Base-by-base conservation (phyloP, 192 early-diverging fungal species). In the Coemansia sp. region DNA sequence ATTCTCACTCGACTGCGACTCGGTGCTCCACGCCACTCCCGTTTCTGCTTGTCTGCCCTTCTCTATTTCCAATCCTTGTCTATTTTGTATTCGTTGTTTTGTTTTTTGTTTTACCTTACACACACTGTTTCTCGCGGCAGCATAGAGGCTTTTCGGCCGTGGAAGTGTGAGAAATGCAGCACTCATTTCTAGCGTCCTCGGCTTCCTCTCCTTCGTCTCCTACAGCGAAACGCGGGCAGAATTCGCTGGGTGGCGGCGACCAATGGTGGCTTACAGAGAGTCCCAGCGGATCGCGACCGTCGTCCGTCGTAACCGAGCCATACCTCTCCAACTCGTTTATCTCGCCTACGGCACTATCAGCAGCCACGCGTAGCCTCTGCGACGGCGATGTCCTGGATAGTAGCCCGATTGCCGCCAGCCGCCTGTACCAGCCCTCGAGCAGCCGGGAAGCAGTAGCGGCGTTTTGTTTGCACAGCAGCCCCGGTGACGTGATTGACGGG, bases 381-480 rank as follows among this genome's bases (percentile, higher is more conserved):
- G 47, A 51, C 6, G 47, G 24, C 11, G 47, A n/a, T 11, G 19
- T 19, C 17, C 6, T 31, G 12, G 32, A 40, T 12, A 64, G 60
- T 60, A 74, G 72, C 17, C 72, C 72, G 58, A 68, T 68, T 3
- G 35, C 60, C 4, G 43, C 65, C 22, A 38, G 64, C 37, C 61
- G 61, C 27, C 22, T 74, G 9, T 74, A 74, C 43, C 36, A 17
- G 20, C n/a, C 56, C 32, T n/a, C 27, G n/a, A 27, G 15, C 32
- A 27, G 15, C 12, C 27, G 27, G 29, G 51, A 31, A 17, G 46
- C 58, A 60, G 57, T 37, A 20, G 65, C 65, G 17, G 39, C 46
- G 59, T 46, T 68, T 9, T 61, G 47, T 35, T 51, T 58, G 46
- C 45, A 47, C 5, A 31, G 51, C 17, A 54, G 51, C 12, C 25